Base-by-base conservation (phyloP, 345 rosid genomes). In the Aurinia saxatilis region DNA sequence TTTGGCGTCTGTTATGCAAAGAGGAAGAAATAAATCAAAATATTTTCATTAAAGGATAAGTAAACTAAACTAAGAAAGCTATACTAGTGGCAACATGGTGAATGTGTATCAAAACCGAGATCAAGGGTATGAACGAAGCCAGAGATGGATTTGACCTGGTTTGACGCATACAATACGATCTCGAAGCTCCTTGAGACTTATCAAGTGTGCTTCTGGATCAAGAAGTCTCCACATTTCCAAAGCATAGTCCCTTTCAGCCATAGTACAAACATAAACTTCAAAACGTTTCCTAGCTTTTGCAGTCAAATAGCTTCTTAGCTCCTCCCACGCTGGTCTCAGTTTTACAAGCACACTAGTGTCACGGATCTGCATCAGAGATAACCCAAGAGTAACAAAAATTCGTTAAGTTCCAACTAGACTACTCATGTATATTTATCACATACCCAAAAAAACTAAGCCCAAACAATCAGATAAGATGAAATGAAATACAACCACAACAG, bases 181-280 rank as follows among this genome's bases (percentile, higher is more conserved):
- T 60, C 30, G 70, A 42, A 87, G 97, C 73, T 95, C 86, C 70
- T 77, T 86, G 65, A 84, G 72, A 67, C 73, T 76, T 60, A 95
- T 95, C 57, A 95, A 66, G 67, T 81, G 88, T 25, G 89, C 78
- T 71, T 79, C 96, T 2, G 96, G 97, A 72, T 90, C 99, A 78
- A 90, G 97, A 71, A 90, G 92, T 81, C 99, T 86, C 99, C 99
- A 90, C 82, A 95, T 95, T 78, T 95, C 99, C 36, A 95, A 81
- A 59, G 99, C 99, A 86, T 90, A 95, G 77, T 95, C 96, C 70
- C 96, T 81, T 81, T 95, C 99, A 58, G 99, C 99, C 99, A 95
- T 95, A 7, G 99, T 95, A 71, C 99, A 95, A 53, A 95, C 99
- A 74, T 90, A 90, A 61, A 95, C 99, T 79, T 90, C 96, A 73